phyloP scores from a whole-genome alignment of 2,329 filamentous ascomycete genomes.

The Nakataea oryzae region DNA sequence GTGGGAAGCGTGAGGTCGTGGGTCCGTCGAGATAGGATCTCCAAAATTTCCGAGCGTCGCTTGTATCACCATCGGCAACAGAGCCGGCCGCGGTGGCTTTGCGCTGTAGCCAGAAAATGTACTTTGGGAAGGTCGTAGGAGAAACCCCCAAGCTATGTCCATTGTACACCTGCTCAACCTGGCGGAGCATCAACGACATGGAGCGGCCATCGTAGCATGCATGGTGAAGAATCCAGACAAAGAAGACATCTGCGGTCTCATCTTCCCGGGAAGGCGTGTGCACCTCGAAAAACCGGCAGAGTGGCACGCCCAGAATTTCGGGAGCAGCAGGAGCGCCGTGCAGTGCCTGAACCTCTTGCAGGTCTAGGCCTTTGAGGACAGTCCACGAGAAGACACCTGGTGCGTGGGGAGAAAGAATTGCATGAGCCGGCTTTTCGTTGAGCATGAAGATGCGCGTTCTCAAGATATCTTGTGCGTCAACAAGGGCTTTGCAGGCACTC shows the following conservation, averaged over 20 bases:
- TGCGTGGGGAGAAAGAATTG: neutral
- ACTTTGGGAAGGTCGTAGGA: neutral
- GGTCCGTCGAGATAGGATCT: neutral
- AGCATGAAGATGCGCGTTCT: too few species aligned
- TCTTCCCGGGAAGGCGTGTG: too few species aligned
- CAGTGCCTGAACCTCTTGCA: neutral
- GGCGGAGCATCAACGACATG: slow-evolving; percentile 28
- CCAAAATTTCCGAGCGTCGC: neutral
- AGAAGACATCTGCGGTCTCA: slow-evolving; percentile 24
- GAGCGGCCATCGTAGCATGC: slow-evolving; percentile 47
- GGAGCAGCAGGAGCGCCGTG: neutral
- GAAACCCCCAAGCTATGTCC: neutral
- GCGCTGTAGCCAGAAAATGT: neutral
- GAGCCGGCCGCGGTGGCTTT: too few species aligned
- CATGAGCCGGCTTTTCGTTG: too few species aligned
- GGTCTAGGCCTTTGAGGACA: neutral
- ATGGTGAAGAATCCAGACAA: slow-evolving; percentile 45
- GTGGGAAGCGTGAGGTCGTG: neutral
- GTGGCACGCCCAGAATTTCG: slow-evolving; percentile 3
- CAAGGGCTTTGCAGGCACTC: too few species aligned
- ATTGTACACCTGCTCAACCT: slow-evolving; percentile 30
- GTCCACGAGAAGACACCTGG: neutral
- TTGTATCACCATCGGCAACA: too few species aligned
- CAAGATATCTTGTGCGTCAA: too few species aligned
- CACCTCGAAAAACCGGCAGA: slow-evolving; percentile 34